Evolutionary conservation across 2,329 filamentous ascomycete species (phyloP).

Genomic region (Arthrinium phaeospermum): DNA sequence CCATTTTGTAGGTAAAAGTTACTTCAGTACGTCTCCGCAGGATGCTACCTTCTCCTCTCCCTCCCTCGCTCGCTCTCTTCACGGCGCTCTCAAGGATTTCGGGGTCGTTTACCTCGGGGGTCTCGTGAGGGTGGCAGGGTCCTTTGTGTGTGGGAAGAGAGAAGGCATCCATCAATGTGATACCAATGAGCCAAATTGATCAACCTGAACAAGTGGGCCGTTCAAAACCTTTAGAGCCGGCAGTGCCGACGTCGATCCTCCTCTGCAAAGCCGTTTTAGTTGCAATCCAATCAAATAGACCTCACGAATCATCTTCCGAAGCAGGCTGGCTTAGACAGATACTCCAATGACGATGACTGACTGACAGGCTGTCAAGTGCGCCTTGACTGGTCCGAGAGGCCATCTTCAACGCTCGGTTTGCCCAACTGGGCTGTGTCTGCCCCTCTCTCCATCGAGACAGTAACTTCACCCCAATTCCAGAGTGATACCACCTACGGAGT

Average conservation of each 20-base stretch:
- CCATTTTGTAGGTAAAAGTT: constrained; percentile 4
- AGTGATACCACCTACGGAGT: not conserved
- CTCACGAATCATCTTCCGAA: not conserved
- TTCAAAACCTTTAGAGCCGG: constrained; percentile 12
- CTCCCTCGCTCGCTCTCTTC: too few relatives aligned
- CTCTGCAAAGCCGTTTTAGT: not conserved
- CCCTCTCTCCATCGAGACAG: not conserved
- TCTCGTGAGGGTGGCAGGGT: not conserved
- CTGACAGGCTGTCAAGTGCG: constrained; percentile 2
- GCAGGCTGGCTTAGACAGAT: not conserved
- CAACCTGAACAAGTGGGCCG: constrained; percentile 7
- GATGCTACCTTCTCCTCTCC: constrained; percentile 7
- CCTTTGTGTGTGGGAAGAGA: not conserved
- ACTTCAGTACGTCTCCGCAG: constrained; percentile 1
- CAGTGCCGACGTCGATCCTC: constrained; percentile 11
- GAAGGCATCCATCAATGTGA: constrained; percentile 4
- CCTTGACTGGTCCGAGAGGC: not conserved
- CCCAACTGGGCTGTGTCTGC: not conserved
- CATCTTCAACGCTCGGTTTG: not conserved
- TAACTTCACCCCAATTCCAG: not conserved
- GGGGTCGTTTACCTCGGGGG: not conserved
- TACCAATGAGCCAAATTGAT: constrained; percentile 4
- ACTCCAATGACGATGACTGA: not conserved
- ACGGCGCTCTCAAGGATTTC: not conserved
- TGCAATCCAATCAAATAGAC: not conserved